A percentile compares a stretch with the other conserved stretches of the same genome.
These are phyloP conservation scores for Chalciporus sphaerocephalus DNA, from an alignment of 768 basidiomycete species.

Conservation along the genomic window DNA sequence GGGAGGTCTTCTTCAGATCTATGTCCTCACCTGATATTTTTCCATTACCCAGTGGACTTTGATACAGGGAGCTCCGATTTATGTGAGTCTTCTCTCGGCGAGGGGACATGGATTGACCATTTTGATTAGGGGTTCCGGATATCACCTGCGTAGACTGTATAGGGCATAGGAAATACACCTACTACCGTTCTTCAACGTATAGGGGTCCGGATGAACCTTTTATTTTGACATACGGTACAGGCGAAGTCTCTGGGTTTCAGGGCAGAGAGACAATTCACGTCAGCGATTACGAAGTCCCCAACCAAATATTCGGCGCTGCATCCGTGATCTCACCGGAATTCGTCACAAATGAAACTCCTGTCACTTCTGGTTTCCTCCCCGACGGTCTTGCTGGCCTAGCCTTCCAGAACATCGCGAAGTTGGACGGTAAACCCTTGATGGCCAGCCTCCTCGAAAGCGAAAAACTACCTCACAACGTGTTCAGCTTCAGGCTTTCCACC, in stretches of 20 bases:
- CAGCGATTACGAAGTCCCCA: constrained; percentile 28
- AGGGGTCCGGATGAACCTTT: constrained; percentile 13
- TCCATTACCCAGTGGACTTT: constrained; percentile 36
- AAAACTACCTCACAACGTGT: constrained; percentile 18
- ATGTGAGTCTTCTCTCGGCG: constrained; percentile 5
- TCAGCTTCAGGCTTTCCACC: constrained; percentile 45
- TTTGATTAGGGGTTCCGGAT: constrained; percentile 31
- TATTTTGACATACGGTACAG: constrained; percentile 37
- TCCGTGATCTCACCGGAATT: constrained; percentile 28
- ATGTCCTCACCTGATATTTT: neutral
- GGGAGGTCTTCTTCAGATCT: neutral
- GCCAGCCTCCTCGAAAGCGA: constrained; percentile 38
- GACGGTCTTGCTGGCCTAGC: constrained; percentile 42
- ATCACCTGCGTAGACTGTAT: constrained; percentile 24
- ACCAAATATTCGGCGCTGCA: constrained; percentile 39
- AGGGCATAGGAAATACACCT: constrained; percentile 27
- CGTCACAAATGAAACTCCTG: constrained; percentile 7
- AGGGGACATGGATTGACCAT: neutral
- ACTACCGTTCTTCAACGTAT: constrained; percentile 25
- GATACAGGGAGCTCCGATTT: constrained; percentile 51
- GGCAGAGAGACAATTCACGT: constrained; percentile 37
- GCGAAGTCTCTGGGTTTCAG: constrained; percentile 27
- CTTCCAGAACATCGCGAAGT: constrained; percentile 36
- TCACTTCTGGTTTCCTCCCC: constrained; percentile 1
- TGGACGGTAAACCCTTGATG: constrained; percentile 33